Conservation (phyloP, 768 basidiomycete species). For the Amanita brunnescens region DNA sequence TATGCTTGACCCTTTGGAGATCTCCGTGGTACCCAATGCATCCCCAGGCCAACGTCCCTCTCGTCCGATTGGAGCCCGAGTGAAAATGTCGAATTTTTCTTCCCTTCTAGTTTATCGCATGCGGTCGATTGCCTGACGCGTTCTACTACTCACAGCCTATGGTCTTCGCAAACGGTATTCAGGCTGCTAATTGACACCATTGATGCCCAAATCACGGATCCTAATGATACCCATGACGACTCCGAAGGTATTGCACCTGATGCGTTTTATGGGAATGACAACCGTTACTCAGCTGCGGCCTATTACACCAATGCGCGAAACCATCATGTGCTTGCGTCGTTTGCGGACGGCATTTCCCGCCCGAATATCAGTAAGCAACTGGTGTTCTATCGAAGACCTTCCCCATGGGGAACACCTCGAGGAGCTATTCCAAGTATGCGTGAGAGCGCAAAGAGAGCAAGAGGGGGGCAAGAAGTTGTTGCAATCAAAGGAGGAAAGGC, state of each 20-base stretch:
- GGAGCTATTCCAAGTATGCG: constrained; percentile 4
- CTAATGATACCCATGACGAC: not conserved
- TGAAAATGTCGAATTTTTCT: not conserved
- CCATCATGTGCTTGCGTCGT: constrained; percentile 5
- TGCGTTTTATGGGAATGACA: not conserved
- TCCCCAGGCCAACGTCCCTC: not conserved
- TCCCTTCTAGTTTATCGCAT: not conserved
- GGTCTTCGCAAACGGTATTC: constrained; percentile 16
- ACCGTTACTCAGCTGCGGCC: not conserved
- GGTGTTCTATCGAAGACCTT: constrained; percentile 30
- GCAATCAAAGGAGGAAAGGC: not conserved
- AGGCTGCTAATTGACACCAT: constrained; percentile 18
- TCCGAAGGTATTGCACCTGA: not conserved
- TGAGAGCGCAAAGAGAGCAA: not conserved
- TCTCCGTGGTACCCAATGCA: constrained; percentile 41
- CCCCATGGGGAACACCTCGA: constrained; percentile 24
- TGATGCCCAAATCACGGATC: constrained; percentile 8
- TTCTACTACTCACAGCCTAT: constrained; percentile 5
- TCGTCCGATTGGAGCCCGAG: constrained; percentile 1
- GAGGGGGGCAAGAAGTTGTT: not conserved
- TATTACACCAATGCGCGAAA: not conserved
- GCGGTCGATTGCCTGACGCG: constrained; percentile 2
- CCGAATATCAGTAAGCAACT: constrained; percentile 12
- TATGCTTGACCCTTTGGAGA: constrained; percentile 24
- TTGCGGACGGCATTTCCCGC: constrained; percentile 4